Evolutionary conservation across 2,329 filamentous ascomycete genomes (phyloP).

Genomic region (Whalleya microplaca): DNA sequence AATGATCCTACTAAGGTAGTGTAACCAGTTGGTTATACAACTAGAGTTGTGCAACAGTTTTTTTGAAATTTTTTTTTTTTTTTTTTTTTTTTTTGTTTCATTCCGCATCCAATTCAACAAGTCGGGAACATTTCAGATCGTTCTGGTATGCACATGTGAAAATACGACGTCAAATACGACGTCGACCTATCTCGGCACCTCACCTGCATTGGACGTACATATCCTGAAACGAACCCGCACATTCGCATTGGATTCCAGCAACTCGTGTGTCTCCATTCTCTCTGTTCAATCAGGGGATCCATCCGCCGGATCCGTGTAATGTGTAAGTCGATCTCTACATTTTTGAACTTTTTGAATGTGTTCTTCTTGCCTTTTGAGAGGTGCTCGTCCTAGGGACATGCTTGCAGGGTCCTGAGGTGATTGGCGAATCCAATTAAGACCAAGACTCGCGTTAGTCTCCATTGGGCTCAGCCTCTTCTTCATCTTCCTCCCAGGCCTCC

Average conservation of each 20-base stretch:
- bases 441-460: constrained; percentile 17
- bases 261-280: too few relatives aligned
- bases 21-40: not conserved
- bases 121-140: too few relatives aligned
- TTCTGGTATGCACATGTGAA: too few relatives aligned
- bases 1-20: not conserved
- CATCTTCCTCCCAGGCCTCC: not conserved
- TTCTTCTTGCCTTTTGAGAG: not conserved
- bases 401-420: constrained; percentile 10
- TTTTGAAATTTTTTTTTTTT: not conserved
- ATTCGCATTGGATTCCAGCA: constrained; percentile 16
- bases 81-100: too few relatives aligned
- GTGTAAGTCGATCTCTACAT: not conserved
- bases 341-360: too few relatives aligned
- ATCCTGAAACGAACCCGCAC: constrained; percentile 23
- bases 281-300: not conserved
- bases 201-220: constrained; percentile 12
- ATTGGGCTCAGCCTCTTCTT: constrained; percentile 17
- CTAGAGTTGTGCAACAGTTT: not conserved
- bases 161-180: constrained; percentile 5
- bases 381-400: constrained; percentile 5
- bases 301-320: not conserved
- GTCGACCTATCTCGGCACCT: not conserved
- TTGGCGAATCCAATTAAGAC: not conserved
- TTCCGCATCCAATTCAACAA: too few relatives aligned